Base-by-base conservation (phyloP, 2,329 filamentous ascomycete species). In the Paraconiothyrium brasiliense region DNA sequence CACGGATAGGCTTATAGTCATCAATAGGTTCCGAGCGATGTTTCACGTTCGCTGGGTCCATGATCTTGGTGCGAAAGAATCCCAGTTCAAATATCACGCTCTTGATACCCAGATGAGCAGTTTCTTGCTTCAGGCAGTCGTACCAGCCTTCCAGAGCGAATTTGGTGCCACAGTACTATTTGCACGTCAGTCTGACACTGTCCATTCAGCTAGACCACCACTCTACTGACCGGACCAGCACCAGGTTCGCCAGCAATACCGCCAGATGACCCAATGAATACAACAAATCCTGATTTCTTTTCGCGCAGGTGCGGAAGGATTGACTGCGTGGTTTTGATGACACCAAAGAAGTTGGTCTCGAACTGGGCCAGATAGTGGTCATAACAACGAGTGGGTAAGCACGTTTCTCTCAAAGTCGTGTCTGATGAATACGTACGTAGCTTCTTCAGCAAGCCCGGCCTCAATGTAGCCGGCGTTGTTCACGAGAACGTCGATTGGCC, bases 261-360 rank as follows among this genome's bases (percentile, higher is more conserved):
- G 7, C 57, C 61, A 2, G 47, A 48, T 13, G 52, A 60, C 22
- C 58, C 54, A 4, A 63, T 52, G 43, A 80, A 82, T 4, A 81
- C 81, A 0, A 86, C 67, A 2, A 71, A 75, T 0, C 79, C 79
- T 1, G 66, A 66, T 16, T 59, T 16, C 58, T 62, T 60, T 76
- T 76, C n/a, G 65, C 81, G 77, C 67, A 83, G 76, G 22, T 76
- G 67, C 1, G 77, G 79, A 1, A 83, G 66, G 22, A 79, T 59
- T 4, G 79, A 72, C 10, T 75, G 77, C 5, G 78, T 76, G 14
- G 81, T 58, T 54, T 79, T 79, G 47, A 59, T 30, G 13, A 32
- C 50, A 24, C 56, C 61, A 14, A 63, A 59, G 10, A 58, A 20
- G 34, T 60, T 60, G 32, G 57, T 63, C 4, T 58, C 22, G 41